phyloP scores from a whole-genome alignment of 2,329 filamentous ascomycete genomes.

The Xylaria digitata region DNA sequence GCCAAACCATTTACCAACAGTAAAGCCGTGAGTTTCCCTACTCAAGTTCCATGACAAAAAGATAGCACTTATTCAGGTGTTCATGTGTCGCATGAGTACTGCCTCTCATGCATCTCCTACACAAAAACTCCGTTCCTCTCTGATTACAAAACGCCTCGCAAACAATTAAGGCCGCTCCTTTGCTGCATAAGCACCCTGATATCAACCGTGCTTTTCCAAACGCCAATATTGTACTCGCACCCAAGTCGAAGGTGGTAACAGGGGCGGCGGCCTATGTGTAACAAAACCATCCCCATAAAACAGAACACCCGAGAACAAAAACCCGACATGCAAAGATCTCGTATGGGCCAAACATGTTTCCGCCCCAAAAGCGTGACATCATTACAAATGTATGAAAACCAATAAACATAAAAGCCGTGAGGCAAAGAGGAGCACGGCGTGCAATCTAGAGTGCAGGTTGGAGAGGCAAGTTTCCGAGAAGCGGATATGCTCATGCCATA shows the following conservation, averaged over 20 bases:
- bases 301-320: conserved; percentile 39
- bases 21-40: conserved; percentile 19
- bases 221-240: conserved; percentile 30
- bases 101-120: conserved; percentile 28
- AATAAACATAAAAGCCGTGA: conserved; percentile 50
- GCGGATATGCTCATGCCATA: conserved; percentile 24
- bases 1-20: conserved; percentile 28
- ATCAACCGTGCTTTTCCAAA: conserved; percentile 31
- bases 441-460: conserved; percentile 30
- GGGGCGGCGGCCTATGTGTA: conserved; percentile 9
- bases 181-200: conserved; percentile 17
- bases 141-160: conserved; percentile 30
- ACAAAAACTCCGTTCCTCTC: conserved; percentile 19
- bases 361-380: conserved; percentile 35
- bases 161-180: conserved; percentile 10
- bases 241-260: conserved; percentile 25
- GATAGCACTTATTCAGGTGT: conserved; percentile 2
- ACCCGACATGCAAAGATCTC: conserved; percentile 36
- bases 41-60: background rate
- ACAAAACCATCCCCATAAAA: conserved; percentile 22
- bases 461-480: conserved; percentile 16
- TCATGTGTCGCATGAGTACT: conserved; percentile 24
- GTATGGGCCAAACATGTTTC: conserved; percentile 41
- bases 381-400: conserved; percentile 41
- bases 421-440: conserved; percentile 41